Base-by-base conservation (phyloP, 768 basidiomycete genomes). In the Trametes sanguinea region DNA sequence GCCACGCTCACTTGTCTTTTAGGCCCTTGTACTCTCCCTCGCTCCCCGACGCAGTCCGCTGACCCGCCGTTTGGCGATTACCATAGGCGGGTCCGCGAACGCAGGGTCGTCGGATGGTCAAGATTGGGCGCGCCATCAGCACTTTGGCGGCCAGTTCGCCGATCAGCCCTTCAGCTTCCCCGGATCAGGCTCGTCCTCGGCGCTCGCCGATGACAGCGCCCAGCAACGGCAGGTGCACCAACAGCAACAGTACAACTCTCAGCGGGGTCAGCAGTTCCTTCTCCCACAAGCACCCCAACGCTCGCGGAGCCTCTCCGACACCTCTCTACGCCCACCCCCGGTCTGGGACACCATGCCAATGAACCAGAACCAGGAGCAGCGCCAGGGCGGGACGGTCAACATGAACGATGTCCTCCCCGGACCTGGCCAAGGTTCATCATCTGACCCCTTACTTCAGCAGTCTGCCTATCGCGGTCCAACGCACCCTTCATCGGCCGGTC, bases 291-390 rank as follows among this genome's bases (percentile, higher is more conserved):
- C 66, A n/a, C 73, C 74, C 9, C 63, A 65, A 39, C 80, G 85
- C 39, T 74, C 76, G 27, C 78, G 87, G 54, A 86, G 84, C 73
- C 83, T 86, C 67, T 85, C 85, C 1, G 87, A 88, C 48, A 81
- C 84, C 0, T 77, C 83, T 46, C 75, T 82, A 3, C 83, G 86
- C 57, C 81, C 81, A 14, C 82, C 81, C 1, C 62, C 62, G 13
- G 70, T 81, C 47, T 86, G 86, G 86, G 78, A 82, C 56, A 59
- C 73, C 51, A 59, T 74, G 16, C 65, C 76, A 68, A 76, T 76
- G 74, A 37, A 51, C 43, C 44, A 56, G 17, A 8, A 37, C 8
- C 39, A 14, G 48, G 52, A 50, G 47, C 58, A 62, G 48, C 72
- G 72, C 8, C 76, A 73, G 65, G 75, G 76, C 47, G 72, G 67